phyloP scores from a whole-genome alignment of 441 rosid genomes.

The Pelargonium fulgidum region DNA sequence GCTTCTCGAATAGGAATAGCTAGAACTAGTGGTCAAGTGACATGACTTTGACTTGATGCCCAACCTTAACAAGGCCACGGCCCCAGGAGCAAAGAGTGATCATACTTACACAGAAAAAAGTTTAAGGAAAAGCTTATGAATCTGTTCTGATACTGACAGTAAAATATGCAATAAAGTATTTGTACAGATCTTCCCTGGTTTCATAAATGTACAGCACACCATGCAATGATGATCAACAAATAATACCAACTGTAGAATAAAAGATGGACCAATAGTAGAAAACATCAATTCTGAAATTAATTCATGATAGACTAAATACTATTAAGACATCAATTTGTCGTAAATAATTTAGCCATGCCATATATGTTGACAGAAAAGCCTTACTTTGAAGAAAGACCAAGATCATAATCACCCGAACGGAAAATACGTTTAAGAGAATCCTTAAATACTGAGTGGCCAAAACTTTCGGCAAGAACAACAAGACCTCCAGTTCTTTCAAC shows the following conservation, averaged over 20 bases:
- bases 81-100: no score
- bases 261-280: background rate
- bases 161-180: no score
- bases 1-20: no score
- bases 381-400: slow-evolving; percentile 79
- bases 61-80: no score
- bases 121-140: no score
- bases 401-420: slow-evolving; percentile 63
- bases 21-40: no score
- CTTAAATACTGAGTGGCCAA: slow-evolving; percentile 86
- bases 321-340: slow-evolving; percentile 9
- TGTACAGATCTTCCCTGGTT: no score
- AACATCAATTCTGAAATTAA: background rate
- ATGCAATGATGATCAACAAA: background rate
- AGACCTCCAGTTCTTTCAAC: slow-evolving; percentile 92
- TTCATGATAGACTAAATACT: background rate
- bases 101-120: no score
- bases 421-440: slow-evolving; percentile 76
- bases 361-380: slow-evolving; percentile 21
- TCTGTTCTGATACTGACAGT: no score
- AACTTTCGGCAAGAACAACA: slow-evolving; percentile 93
- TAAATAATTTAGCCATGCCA: background rate
- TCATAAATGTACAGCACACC: background rate
- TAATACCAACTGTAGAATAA: background rate
- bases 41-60: no score